Percentiles rank a stretch among this genome's conserved stretches.
These are phyloP conservation scores for Aspergillus neotritici DNA, from an alignment of 2,329 filamentous ascomycete species.

Conservation along the genomic window DNA sequence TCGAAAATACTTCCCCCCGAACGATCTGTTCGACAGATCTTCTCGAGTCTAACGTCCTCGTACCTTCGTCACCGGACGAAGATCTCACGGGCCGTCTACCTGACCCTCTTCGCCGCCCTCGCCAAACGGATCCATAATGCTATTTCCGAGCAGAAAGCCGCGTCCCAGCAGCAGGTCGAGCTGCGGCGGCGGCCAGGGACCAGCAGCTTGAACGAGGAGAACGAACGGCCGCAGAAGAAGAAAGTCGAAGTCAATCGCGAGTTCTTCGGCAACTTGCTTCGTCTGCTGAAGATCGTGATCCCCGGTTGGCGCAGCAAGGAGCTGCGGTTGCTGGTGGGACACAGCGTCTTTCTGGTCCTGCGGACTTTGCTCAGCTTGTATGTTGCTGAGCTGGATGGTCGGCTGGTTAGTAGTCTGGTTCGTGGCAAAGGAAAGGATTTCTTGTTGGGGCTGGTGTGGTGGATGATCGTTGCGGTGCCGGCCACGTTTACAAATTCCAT, in stretches of 20 bases:
- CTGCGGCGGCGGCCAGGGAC: constrained; percentile 50
- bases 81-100: constrained; percentile 77
- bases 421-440: constrained; percentile 89
- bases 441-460: constrained; percentile 82
- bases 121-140: constrained; percentile 85
- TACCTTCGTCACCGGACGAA: constrained; percentile 75
- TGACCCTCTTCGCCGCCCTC: constrained; percentile 73
- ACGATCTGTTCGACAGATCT: constrained; percentile 58
- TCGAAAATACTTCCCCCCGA: constrained; percentile 65
- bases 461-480: constrained; percentile 95
- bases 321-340: constrained; percentile 75
- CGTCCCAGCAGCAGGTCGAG: constrained; percentile 62
- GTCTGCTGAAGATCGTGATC: constrained; percentile 78
- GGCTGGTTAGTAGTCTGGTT: constrained; percentile 85
- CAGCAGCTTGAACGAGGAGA: constrained; percentile 29
- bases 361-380: constrained; percentile 90
- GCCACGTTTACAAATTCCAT: constrained; percentile 99
- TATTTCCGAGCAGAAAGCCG: constrained; percentile 86
- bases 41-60: constrained; percentile 62
- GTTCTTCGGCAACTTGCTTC: constrained; percentile 70
- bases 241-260: constrained; percentile 91
- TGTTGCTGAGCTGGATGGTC: constrained; percentile 92
- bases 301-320: constrained; percentile 89
- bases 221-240: constrained; percentile 55
- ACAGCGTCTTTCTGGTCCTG: constrained; percentile 87